These are phyloP conservation scores for Erysimum cheiranthoides DNA, from an alignment of 345 rosid genomes.

Conservation along the genomic window DNA sequence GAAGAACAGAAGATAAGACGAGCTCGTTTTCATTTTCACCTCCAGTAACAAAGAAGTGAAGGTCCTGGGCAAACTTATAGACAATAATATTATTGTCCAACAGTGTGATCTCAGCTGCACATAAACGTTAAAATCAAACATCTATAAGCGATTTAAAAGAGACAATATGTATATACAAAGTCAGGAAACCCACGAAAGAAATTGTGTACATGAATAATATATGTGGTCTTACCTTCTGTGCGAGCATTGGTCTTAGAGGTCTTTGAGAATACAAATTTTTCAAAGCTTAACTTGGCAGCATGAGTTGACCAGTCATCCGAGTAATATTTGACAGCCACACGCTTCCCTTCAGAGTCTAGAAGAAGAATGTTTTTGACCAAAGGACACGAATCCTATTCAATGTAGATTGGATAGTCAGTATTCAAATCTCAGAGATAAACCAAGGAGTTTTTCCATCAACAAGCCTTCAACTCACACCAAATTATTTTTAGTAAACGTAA, in stretches of 20 bases:
- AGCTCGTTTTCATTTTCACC: conserved; percentile 90
- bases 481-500: not conserved
- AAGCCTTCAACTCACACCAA: not conserved
- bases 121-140: conserved; percentile 35
- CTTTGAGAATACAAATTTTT: conserved; percentile 70
- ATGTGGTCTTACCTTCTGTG: conserved; percentile 62
- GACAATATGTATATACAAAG: not conserved
- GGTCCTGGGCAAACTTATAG: conserved; percentile 85
- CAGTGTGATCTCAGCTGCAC: conserved; percentile 83
- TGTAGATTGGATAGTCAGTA: conserved; percentile 3
- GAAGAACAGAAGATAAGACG: conserved; percentile 74
- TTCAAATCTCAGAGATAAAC: conserved; percentile 3
- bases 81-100: conserved; percentile 71
- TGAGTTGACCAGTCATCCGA: conserved; percentile 93
- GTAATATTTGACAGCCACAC: conserved; percentile 85
- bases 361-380: conserved; percentile 83
- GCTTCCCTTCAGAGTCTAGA: conserved; percentile 95
- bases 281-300: conserved; percentile 71
- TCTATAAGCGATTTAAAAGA: conserved; percentile 6
- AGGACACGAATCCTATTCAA: conserved; percentile 73
- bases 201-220: not conserved
- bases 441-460: not conserved
- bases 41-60: conserved; percentile 91
- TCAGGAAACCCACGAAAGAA: conserved; percentile 7
- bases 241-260: conserved; percentile 92